A percentile compares a stretch with the other conserved stretches of the same genome.
Conservation (phyloP, 2,329 filamentous ascomycete species). For the Ilyonectria destructans region DNA sequence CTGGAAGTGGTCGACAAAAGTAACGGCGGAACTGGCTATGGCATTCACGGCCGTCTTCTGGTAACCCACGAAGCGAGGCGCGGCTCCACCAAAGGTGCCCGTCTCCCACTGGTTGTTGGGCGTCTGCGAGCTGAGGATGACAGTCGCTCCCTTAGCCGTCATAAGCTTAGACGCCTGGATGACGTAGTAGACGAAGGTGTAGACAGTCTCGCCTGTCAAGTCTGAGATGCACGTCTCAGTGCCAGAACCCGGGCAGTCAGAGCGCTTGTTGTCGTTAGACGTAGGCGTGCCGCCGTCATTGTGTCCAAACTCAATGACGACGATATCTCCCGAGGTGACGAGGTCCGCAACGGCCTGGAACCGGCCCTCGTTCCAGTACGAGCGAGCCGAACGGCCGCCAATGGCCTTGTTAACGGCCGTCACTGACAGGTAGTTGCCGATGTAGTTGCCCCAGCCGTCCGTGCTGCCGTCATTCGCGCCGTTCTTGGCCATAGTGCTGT, state of each 20-base stretch:
- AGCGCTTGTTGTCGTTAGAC: constrained; percentile 73
- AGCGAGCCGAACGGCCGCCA: constrained; percentile 77
- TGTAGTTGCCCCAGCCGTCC: constrained; percentile 75
- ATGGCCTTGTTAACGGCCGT: constrained; percentile 76
- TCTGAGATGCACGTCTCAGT: constrained; percentile 65
- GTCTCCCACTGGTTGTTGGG: constrained; percentile 73
- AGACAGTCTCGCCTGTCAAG: constrained; percentile 64
- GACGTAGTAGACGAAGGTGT: constrained; percentile 75
- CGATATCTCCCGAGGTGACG: constrained; percentile 73
- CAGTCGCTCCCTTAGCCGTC: constrained; percentile 71
- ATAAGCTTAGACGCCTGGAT: constrained; percentile 70
- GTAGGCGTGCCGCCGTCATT: constrained; percentile 76
- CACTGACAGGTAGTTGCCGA: constrained; percentile 64
- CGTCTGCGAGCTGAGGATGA: constrained; percentile 73
- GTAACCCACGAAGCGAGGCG: constrained; percentile 72
- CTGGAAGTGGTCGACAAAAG: constrained; percentile 74
- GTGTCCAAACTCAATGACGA: constrained; percentile 82
- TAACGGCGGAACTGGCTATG: constrained; percentile 59
- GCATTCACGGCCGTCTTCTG: constrained; percentile 59
- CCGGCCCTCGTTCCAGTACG: constrained; percentile 76
- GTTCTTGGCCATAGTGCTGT: constrained; percentile 73
- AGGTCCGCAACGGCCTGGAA: constrained; percentile 71
- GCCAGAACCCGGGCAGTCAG: constrained; percentile 71
- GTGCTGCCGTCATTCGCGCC: constrained; percentile 59
- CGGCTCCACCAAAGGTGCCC: constrained; percentile 64